These are phyloP conservation scores for Melampsora larici-populina DNA, from an alignment of 1,284 basidiomycete species.

Conservation along the genomic window DNA sequence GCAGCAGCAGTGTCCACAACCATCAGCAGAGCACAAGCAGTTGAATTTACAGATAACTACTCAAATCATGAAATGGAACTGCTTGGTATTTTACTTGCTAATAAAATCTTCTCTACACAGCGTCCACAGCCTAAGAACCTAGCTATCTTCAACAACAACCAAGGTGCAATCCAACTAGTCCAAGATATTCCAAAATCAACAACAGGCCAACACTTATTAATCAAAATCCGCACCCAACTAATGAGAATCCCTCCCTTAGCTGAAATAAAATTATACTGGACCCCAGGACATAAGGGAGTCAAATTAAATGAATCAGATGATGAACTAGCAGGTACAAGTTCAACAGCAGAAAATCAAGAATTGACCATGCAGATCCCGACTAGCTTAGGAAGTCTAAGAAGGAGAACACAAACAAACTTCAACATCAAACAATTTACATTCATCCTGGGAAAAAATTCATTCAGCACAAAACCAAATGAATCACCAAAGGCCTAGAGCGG, in stretches of 20 bases:
- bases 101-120: background rate
- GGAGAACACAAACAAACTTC: too few relatives aligned
- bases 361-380: too few relatives aligned
- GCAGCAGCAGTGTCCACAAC: background rate
- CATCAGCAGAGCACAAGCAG: too few relatives aligned
- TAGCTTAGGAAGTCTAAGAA: too few relatives aligned
- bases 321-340: too few relatives aligned
- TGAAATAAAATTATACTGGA: background rate
- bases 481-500: too few relatives aligned
- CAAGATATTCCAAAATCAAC: background rate
- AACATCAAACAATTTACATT: too few relatives aligned
- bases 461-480: too few relatives aligned
- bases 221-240: background rate
- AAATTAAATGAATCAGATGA: constrained; percentile 13
- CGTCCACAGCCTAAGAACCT: background rate
- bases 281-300: constrained; percentile 2
- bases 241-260: background rate
- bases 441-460: too few relatives aligned
- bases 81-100: background rate
- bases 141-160: constrained; percentile 3
- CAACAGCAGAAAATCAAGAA: too few relatives aligned
- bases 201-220: background rate
- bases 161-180: background rate
- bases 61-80: too few relatives aligned
- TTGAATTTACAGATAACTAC: too few relatives aligned